A percentile compares a stretch with the other conserved stretches of the same genome.
These are phyloP conservation scores for Beauveria asiatica DNA, from an alignment of 2,329 filamentous ascomycete genomes.

Conservation along the genomic window DNA sequence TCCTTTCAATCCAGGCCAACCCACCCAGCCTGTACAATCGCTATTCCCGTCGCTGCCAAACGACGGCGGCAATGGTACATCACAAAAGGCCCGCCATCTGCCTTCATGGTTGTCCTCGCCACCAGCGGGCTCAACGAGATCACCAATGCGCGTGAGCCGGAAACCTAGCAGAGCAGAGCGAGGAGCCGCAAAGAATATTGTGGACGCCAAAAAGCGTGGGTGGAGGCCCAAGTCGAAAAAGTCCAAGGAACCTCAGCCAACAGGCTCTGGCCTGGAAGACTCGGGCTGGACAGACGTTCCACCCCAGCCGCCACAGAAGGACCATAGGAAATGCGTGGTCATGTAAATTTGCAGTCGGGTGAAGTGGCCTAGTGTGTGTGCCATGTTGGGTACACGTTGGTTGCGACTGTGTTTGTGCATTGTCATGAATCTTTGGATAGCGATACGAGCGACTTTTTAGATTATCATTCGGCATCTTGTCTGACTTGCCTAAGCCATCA, in stretches of 20 bases:
- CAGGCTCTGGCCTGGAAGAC: slow-evolving; percentile 19
- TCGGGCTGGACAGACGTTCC: slow-evolving; percentile 46
- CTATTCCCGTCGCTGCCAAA: slow-evolving; percentile 9
- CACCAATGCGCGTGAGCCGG: slow-evolving; percentile 35
- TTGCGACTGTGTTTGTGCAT: neutral
- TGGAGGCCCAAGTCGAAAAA: slow-evolving; percentile 40
- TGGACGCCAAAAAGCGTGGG: slow-evolving; percentile 49
- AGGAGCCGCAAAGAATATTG: slow-evolving; percentile 54
- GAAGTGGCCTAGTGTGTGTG: neutral
- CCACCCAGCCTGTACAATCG: slow-evolving; percentile 14
- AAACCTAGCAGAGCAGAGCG: slow-evolving; percentile 48
- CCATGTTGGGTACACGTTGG: neutral
- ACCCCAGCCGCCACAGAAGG: slow-evolving; percentile 20
- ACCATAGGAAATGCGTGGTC: slow-evolving; percentile 41
- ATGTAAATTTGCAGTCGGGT: slow-evolving; percentile 31
- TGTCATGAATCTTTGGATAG: slow-evolving; percentile 1
- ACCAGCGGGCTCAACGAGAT: slow-evolving; percentile 26
- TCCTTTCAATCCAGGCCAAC: slow-evolving; percentile 6
- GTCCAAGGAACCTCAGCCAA: slow-evolving; percentile 23
- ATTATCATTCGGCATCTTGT: neutral
- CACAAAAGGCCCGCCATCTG: slow-evolving; percentile 15
- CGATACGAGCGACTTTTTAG: slow-evolving; percentile 4
- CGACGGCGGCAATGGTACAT: neutral
- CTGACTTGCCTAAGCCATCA: neutral
- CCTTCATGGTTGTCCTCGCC: slow-evolving; percentile 29